Evolutionary conservation across 2,329 filamentous ascomycete genomes (phyloP).

Genomic region (Amesomyces nigricolor): DNA sequence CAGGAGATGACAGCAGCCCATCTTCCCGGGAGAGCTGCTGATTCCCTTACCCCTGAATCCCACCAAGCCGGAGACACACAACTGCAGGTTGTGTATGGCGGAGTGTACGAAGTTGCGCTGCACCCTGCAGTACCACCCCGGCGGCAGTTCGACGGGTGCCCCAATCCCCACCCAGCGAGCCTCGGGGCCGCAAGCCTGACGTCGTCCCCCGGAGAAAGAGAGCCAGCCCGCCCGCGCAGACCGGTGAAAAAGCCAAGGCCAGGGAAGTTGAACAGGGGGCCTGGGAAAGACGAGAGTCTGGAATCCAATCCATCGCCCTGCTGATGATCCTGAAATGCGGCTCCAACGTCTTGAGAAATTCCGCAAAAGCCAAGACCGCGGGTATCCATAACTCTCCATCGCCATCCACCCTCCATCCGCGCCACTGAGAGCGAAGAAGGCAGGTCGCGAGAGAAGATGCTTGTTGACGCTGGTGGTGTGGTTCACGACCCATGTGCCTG

Average conservation of each 20-base stretch:
- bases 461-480: neutral
- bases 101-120: neutral
- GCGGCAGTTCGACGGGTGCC: constrained; percentile 4
- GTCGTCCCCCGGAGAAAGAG: neutral
- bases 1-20: too few species aligned
- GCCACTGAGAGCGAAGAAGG: neutral
- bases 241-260: constrained; percentile 1
- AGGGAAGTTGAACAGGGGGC: neutral
- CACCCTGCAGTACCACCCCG: constrained; percentile 1
- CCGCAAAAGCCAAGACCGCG: constrained; percentile 11
- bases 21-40: too few species aligned
- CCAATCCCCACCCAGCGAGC: neutral
- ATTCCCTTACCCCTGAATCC: too few species aligned
- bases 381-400: constrained; percentile 3
- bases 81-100: too few species aligned
- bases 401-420: neutral
- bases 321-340: neutral
- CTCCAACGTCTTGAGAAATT: neutral
- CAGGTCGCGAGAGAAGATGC: neutral
- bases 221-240: neutral
- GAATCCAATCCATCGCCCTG: neutral
- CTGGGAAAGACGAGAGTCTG: neutral
- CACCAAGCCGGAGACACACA: too few species aligned
- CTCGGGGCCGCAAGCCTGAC: neutral
- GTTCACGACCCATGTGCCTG: neutral